Conservation (phyloP, 306 rosid species). For the Macrotyloma uniflorum region DNA sequence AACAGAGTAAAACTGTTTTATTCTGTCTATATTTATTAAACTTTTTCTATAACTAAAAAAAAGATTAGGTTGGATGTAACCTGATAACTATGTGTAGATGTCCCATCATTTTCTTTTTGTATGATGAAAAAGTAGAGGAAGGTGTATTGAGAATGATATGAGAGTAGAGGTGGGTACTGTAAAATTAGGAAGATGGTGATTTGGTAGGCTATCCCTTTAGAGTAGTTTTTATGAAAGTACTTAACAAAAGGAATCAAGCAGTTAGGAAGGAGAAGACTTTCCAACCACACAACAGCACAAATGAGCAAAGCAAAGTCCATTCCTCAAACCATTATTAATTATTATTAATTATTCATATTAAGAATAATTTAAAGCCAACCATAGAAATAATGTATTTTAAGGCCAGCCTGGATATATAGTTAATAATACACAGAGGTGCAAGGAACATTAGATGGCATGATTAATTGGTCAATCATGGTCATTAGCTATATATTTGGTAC, state of each 20-base stretch:
- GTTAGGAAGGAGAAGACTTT: slow-evolving; percentile 83
- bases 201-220: slow-evolving; percentile 53
- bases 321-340: slow-evolving; percentile 36
- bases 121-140: background rate
- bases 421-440: slow-evolving; percentile 11
- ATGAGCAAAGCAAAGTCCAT: slow-evolving; percentile 49
- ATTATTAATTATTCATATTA: no score
- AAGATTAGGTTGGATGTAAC: slow-evolving; percentile 30
- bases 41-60: background rate
- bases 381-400: background rate
- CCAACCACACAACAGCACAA: slow-evolving; percentile 80
- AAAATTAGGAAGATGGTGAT: slow-evolving; percentile 36
- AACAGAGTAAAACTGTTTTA: no score
- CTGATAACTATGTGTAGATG: slow-evolving; percentile 14
- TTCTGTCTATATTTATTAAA: no score
- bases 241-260: slow-evolving; percentile 44
- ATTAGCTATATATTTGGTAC: slow-evolving; percentile 30
- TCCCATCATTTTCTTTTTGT: slow-evolving; percentile 23
- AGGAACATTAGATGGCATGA: slow-evolving; percentile 3
- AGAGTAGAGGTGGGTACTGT: background rate
- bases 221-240: slow-evolving; percentile 47
- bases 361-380: slow-evolving; percentile 10
- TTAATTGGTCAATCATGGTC: slow-evolving; percentile 29
- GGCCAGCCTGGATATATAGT: slow-evolving; percentile 39
- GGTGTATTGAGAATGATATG: background rate